Evolutionary conservation across 2,329 filamentous ascomycete genomes (phyloP).

Genomic region (Dactylellina sp.): DNA sequence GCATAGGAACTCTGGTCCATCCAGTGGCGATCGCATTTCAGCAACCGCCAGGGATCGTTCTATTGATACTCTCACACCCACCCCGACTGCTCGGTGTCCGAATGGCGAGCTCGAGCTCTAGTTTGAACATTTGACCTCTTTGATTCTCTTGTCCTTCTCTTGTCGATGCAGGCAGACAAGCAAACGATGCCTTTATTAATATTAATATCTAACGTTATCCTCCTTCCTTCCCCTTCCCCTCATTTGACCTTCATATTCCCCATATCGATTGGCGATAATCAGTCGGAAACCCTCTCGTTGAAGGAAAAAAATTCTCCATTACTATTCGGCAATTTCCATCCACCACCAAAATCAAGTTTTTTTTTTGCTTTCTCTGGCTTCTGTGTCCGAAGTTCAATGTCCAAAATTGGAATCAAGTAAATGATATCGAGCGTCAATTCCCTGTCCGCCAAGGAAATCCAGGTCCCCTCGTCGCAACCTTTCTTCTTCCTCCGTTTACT

Average conservation of each 20-base stretch:
- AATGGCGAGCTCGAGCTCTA: slow-evolving; percentile 28
- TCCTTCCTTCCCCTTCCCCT: neutral
- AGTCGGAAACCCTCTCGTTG: neutral
- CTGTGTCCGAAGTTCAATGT: slow-evolving; percentile 12
- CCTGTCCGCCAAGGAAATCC: slow-evolving; percentile 13
- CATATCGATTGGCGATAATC: neutral
- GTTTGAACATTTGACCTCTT: neutral
- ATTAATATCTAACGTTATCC: neutral
- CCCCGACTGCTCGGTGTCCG: slow-evolving; percentile 33
- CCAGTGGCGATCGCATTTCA: slow-evolving; percentile 17
- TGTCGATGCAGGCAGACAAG: neutral
- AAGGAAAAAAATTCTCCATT: neutral
- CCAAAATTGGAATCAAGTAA: slow-evolving; percentile 23
- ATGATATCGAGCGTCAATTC: neutral
- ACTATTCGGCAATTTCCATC: neutral
- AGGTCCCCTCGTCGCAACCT: neutral
- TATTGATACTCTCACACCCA: neutral
- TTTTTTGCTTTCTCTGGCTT: too few relatives aligned
- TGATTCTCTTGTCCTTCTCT: neutral
- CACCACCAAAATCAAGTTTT: slow-evolving; percentile 6
- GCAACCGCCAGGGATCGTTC: neutral
- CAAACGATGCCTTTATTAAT: too few relatives aligned
- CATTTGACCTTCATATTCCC: too few relatives aligned
- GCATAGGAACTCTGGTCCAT: too few relatives aligned
- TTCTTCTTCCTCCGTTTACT: too few relatives aligned